Base-by-base conservation (phyloP, 2,329 filamentous ascomycete species). In the Phoma sp. region DNA sequence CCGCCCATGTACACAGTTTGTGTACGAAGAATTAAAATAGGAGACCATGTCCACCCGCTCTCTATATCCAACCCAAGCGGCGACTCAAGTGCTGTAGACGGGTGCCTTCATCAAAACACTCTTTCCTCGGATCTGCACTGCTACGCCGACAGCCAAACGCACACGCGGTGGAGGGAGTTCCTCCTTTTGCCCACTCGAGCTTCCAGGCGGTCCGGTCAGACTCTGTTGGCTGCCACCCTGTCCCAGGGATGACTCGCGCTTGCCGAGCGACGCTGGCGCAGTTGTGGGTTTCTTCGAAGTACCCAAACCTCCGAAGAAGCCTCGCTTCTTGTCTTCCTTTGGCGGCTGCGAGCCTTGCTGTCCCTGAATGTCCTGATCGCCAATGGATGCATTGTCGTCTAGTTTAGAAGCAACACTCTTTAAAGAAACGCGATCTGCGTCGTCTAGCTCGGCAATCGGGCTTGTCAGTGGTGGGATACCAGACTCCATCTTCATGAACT, bases 401-500 rank as follows among this genome's bases (percentile, higher is more conserved):
- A 61, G 28, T 40, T 68, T 71, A 6, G 70, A 73, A 14, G 69
- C 70, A 18, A 70, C 68, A 39, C 72, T 75, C 45, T 59, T 55
- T 10, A 75, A 26, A 0, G 72, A 74, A 11, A 74, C 76, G 15
- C 73, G 69, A 50, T 81, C 79, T 9, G 74, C 73, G 25, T 75
- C 74, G 23, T 79, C 77, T 11, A 74, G 66, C 40, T 74, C 69
- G 11, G 72, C 61, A 20, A 80, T 75, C 4, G 78, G 78, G 7
- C 68, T 73, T n/a, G 69, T 73, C 23, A 82, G 69, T 5, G 78
- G 69, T 6, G 80, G 80, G 25, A 82, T 80, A 21, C 79, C 78
- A 4, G 79, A 77, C 72, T 98, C 95, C 4, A 92, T 78, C 68
- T 96, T 96, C 93, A 98, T 97, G 59, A 90, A 82, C 4, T 88